Conservation (phyloP, 768 basidiomycete species). For the Cubamyces lactineus region DNA sequence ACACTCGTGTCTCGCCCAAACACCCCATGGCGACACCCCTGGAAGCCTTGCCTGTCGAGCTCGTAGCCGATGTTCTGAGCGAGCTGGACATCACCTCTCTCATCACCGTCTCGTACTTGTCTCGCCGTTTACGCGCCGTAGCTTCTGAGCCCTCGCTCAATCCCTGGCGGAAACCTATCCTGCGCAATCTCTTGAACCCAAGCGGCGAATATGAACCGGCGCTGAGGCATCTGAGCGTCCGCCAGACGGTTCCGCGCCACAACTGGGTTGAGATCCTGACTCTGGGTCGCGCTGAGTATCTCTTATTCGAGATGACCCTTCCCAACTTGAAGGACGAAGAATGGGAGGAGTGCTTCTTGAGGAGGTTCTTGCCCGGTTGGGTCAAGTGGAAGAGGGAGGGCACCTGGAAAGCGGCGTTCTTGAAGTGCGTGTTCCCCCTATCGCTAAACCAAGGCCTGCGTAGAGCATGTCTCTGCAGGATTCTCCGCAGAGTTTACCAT, state of each 20-base stretch:
- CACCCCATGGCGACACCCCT: slow-evolving; percentile 23
- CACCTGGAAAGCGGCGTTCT: slow-evolving; percentile 66
- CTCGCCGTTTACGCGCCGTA: slow-evolving; percentile 57
- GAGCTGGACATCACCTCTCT: slow-evolving; percentile 69
- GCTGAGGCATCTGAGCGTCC: slow-evolving; percentile 64
- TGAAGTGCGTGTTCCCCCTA: slow-evolving; percentile 53
- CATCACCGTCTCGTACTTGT: slow-evolving; percentile 60
- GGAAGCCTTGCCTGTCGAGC: slow-evolving; percentile 72
- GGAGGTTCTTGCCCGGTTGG: slow-evolving; percentile 81
- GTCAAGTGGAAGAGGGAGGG: slow-evolving; percentile 64
- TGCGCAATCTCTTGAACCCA: slow-evolving; percentile 50
- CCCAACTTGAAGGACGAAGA: slow-evolving; percentile 67
- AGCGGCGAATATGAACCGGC: slow-evolving; percentile 47
- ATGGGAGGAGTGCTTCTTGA: slow-evolving; percentile 76
- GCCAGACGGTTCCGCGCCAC: slow-evolving; percentile 65
- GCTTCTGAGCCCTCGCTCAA: slow-evolving; percentile 68
- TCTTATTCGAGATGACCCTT: slow-evolving; percentile 68
- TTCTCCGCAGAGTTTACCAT: slow-evolving; percentile 69
- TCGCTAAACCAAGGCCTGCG: background rate
- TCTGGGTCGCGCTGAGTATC: slow-evolving; percentile 60
- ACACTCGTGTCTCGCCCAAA: no score
- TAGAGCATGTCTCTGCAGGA: slow-evolving; percentile 40
- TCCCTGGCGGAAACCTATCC: slow-evolving; percentile 76
- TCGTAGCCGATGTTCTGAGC: slow-evolving; percentile 70
- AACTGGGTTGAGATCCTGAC: slow-evolving; percentile 81